Evolutionary conservation across 2,329 filamentous ascomycete species (phyloP), one percentile per base, ranked within the genome.

Genomic region (Colletotrichum neosansevieriae): DNA sequence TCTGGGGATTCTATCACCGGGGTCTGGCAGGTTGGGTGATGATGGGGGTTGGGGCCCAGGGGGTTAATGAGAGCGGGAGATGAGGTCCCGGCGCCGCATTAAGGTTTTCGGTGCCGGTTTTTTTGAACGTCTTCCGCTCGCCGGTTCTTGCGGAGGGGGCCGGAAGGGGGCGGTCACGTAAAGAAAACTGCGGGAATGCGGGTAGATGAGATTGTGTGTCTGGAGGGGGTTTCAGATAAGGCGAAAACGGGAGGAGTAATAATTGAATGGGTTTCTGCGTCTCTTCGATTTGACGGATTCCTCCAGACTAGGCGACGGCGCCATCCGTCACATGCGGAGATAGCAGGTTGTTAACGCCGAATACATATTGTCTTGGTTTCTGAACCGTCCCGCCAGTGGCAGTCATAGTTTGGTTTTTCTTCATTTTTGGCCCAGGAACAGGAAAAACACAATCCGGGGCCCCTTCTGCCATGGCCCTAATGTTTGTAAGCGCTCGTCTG

Each of bases 251-350:
- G 29, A 24, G n/a, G 54, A 19, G n/a, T 19, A 2, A 51, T 49
- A 15, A 42, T 17, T 40, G 24, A 21, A 40, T 40, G n/a, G 29
- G 32, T 19, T 29, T 50, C n/a, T 34, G 50, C 51, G 29, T 40
- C 34, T 19, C 34, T 42, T 36, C 42, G 42, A 63, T 57, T 57
- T 19, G 36, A 32, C 24, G 19, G 21, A 57, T n/a, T 32, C 17
- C 32, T 50, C 24, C 34, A 6, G 13, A n/a, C 34, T 44, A 59
- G 65, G 65, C 61, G 58, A 65, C 65, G 38, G 29, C 17, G 47
- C 65, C 60, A 59, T 58, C 54, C 32, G 60, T 57, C 47, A 15
- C 49, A 13, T 21, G 34, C 65, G 65, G 65, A 57, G 60, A 64
- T 68, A 68, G 12, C 50, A 12, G 12, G 4, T 42, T 19, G 19